A percentile compares a stretch with the other conserved stretches of the same genome.
phyloP scores from a whole-genome alignment of 2,329 filamentous ascomycete genomes.

The Xylaria sp. region DNA sequence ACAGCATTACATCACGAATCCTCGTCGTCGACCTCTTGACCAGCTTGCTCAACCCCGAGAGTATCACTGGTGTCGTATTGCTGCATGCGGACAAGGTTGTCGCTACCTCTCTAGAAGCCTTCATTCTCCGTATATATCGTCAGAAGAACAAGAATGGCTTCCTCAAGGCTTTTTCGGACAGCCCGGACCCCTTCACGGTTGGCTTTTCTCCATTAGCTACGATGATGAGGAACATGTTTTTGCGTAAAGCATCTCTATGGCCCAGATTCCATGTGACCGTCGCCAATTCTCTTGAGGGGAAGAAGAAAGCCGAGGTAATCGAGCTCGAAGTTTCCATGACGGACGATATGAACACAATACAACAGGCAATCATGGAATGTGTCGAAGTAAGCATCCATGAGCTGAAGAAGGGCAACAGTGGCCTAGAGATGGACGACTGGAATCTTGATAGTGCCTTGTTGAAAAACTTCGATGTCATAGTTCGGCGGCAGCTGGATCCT shows the following conservation, averaged over 20 bases:
- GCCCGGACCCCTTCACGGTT: slow-evolving; percentile 85
- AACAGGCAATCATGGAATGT: slow-evolving; percentile 93
- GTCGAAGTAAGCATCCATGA: slow-evolving; percentile 94
- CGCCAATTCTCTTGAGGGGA: slow-evolving; percentile 86
- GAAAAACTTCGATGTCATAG: slow-evolving; percentile 87
- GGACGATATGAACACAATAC: slow-evolving; percentile 88
- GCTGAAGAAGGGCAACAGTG: slow-evolving; percentile 86
- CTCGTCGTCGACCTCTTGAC: slow-evolving; percentile 92
- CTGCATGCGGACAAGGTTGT: slow-evolving; percentile 87
- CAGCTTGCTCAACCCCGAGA: slow-evolving; percentile 78
- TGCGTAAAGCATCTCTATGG: slow-evolving; percentile 88
- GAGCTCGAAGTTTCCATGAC: slow-evolving; percentile 97
- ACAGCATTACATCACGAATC: slow-evolving; percentile 95
- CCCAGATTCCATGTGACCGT: slow-evolving; percentile 93
- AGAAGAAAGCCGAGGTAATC: slow-evolving; percentile 93
- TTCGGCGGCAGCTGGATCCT: slow-evolving; percentile 88
- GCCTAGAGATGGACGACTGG: slow-evolving; percentile 96
- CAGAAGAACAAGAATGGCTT: slow-evolving; percentile 95
- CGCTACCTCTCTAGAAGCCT: slow-evolving; percentile 89
- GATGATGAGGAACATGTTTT: slow-evolving; percentile 91
- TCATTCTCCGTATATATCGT: slow-evolving; percentile 90
- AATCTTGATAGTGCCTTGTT: slow-evolving; percentile 91
- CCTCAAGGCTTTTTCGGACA: slow-evolving; percentile 94
- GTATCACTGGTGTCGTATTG: slow-evolving; percentile 83
- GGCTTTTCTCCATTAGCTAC: slow-evolving; percentile 87